Evolutionary conservation across 1,284 basidiomycete genomes (phyloP), one percentile per base, ranked within the genome.

Genomic region (Singerocomus inundabilis): DNA sequence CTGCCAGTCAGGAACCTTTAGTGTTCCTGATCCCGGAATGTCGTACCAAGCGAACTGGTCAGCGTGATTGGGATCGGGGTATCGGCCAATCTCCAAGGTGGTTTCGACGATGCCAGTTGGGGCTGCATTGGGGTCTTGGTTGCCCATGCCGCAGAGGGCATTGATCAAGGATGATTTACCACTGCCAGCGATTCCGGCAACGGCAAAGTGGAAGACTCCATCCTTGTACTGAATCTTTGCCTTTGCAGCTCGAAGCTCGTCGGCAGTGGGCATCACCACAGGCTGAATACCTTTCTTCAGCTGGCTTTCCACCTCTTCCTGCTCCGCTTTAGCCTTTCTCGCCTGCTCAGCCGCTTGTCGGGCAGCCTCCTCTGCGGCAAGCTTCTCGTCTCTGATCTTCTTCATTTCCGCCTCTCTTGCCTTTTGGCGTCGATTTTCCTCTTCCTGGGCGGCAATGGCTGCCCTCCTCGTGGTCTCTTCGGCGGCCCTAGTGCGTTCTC

Each of bases 101-200:
- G 65, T 66, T 26, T 66, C 66, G 1, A 59, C 62, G 49, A 71
- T 41, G 13, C 70, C 69, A 0, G 64, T 63, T 0, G 57, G 53
- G 35, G 71, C 69, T 6, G 70, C 68, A 4, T 46, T 48, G 3
- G 48, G 34, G 39, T 67, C 57, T 32, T 54, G 54, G 51, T 63
- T 66, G 32, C 41, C 18, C 51, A 61, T 52, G 13, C 70, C 60
- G 11, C 71, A 64, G 40, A 72, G 48, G 4, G 63, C 59, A 10
- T 71, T 71, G 51, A 72, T 61, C 42, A 70, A 43, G 15, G 68
- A 66, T 1, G 71, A 72, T 51, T 72, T 71, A 1, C 71, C 71
- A 10, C 67, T 68, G 9, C 70, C 70, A 15, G 68, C 58, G 15
- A 63, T 35, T 1, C 70, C 70, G 30, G 67, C 64, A 16, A 72